Evolutionary conservation across 1,284 basidiomycete genomes (phyloP).

Genomic region (Amanita bisporigera): DNA sequence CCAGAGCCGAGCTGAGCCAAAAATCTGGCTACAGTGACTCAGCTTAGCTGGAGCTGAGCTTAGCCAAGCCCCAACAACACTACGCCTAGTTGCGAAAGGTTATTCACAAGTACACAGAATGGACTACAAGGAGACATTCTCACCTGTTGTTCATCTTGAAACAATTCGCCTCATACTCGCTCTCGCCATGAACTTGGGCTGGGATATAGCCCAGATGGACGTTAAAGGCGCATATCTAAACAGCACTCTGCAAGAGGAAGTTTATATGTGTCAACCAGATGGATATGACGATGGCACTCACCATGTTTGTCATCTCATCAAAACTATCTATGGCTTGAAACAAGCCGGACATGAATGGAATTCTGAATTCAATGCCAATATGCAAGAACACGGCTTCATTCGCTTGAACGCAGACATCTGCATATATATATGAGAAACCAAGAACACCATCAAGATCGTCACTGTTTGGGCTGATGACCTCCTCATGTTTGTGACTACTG

Average conservation of each 20-base stretch:
- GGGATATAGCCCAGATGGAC: conserved; percentile 35
- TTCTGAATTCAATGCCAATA: conserved; percentile 14
- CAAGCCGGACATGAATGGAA: conserved; percentile 33
- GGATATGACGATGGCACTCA: conserved; percentile 17
- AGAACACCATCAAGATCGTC: neutral
- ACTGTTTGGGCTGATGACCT: conserved; percentile 7
- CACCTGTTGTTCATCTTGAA: no score
- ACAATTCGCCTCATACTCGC: no score
- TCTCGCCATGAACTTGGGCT: no score
- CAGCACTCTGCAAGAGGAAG: conserved; percentile 15
- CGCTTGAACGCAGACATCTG: neutral
- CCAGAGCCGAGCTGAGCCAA: no score
- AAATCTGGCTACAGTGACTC: no score
- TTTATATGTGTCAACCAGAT: conserved; percentile 31
- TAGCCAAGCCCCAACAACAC: no score
- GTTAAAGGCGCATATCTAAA: conserved; percentile 39
- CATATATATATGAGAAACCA: neutral
- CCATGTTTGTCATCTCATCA: conserved; percentile 7
- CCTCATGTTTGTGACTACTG: conserved; percentile 3
- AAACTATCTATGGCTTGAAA: conserved; percentile 33
- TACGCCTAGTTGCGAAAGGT: no score
- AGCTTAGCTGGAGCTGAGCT: no score
- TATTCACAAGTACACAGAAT: no score
- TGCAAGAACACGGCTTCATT: neutral
- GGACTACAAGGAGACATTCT: no score